These are phyloP conservation scores for Candida argentea DNA, from an alignment of 805 yeast species.

Conservation along the genomic window DNA sequence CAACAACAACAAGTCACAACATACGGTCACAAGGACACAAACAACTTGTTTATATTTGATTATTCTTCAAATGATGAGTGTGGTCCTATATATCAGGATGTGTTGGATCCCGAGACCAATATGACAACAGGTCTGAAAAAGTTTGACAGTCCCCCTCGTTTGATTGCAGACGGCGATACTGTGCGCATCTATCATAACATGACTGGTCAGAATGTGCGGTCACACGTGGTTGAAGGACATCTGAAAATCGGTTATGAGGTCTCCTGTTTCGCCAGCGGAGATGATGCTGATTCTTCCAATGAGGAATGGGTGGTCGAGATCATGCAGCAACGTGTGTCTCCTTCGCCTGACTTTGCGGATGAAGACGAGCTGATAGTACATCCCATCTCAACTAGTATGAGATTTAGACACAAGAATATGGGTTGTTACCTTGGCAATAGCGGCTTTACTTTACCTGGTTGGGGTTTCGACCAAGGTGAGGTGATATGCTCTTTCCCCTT, in stretches of 20 bases:
- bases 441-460: conserved; percentile 57
- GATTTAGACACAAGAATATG: conserved; percentile 50
- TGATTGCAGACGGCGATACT: conserved; percentile 50
- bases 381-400: conserved; percentile 67
- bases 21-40: conserved; percentile 90
- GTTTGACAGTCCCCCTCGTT: conserved; percentile 7
- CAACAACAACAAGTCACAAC: conserved; percentile 92
- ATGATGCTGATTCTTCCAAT: conserved; percentile 47
- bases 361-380: conserved; percentile 48
- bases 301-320: conserved; percentile 91
- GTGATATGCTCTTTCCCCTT: conserved; percentile 55
- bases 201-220: conserved; percentile 70
- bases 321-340: conserved; percentile 44
- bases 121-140: conserved; percentile 29
- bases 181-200: conserved; percentile 63
- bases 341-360: conserved; percentile 29
- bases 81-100: no score
- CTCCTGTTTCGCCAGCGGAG: conserved; percentile 71
- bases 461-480: conserved; percentile 84
- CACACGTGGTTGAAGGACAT: conserved; percentile 75
- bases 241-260: conserved; percentile 66
- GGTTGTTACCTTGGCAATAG: conserved; percentile 76
- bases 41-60: conserved; percentile 89
- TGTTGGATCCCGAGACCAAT: no score
- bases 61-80: no score